phyloP scores from a whole-genome alignment of 2,329 filamentous ascomycete species.

The Aspergillus tamarii region DNA sequence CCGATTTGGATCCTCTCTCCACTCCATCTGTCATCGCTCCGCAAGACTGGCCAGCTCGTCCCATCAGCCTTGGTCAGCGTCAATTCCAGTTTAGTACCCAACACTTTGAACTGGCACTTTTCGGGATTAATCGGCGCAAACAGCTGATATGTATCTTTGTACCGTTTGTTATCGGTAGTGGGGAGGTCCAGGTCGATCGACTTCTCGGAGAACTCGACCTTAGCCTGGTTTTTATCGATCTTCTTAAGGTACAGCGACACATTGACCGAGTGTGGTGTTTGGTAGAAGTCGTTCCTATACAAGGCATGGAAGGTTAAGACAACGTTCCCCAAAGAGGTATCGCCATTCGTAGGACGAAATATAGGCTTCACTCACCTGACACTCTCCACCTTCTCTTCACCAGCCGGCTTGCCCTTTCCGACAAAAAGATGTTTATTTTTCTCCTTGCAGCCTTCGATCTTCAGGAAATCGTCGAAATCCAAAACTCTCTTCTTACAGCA shows the following conservation, averaged over 20 bases:
- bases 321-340: neutral
- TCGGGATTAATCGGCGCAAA: conserved; percentile 76
- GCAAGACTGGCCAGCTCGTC: conserved; percentile 80
- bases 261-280: conserved; percentile 82
- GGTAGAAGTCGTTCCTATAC: conserved; percentile 84
- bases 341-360: neutral
- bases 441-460: conserved; percentile 85
- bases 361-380: conserved; percentile 63
- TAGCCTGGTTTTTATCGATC: conserved; percentile 80
- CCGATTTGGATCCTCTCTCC: conserved; percentile 90
- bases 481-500: conserved; percentile 95
- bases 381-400: conserved; percentile 76
- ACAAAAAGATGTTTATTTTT: conserved; percentile 84
- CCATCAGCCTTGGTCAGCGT: conserved; percentile 73
- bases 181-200: conserved; percentile 76
- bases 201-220: conserved; percentile 67
- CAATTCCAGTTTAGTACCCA: conserved; percentile 88
- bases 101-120: conserved; percentile 75
- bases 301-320: neutral
- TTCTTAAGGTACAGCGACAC: conserved; percentile 96
- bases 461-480: conserved; percentile 98
- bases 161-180: conserved; percentile 86
- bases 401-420: conserved; percentile 66
- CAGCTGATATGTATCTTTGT: conserved; percentile 71
- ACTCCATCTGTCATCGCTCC: conserved; percentile 72